Conservation (phyloP, 805 yeast genomes). For the Candida succiphila region DNA sequence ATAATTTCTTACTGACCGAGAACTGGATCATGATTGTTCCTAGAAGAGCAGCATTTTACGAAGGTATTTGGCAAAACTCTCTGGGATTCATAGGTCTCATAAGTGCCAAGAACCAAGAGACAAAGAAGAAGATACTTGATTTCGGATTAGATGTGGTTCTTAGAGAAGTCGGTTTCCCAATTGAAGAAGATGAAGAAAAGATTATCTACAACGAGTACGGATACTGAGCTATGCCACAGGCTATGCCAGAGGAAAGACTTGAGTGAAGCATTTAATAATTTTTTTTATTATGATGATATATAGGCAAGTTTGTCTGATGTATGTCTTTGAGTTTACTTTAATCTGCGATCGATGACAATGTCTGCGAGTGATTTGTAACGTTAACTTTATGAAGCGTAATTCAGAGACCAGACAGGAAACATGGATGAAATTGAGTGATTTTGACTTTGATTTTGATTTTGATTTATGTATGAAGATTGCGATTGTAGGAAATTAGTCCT, state of each 20-base stretch:
- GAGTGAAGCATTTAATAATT: not conserved
- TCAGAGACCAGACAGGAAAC: no score
- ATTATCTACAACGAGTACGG: conserved; percentile 53
- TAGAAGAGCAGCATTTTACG: conserved; percentile 46
- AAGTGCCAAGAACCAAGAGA: conserved; percentile 59
- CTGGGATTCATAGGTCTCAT: conserved; percentile 75
- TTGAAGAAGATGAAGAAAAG: conserved; percentile 34
- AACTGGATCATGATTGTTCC: conserved; percentile 87
- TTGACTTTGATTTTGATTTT: no score
- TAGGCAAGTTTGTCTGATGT: not conserved
- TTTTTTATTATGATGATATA: not conserved
- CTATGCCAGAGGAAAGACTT: no score
- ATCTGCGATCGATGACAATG: no score
- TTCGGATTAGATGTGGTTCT: conserved; percentile 46
- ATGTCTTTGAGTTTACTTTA: no score
- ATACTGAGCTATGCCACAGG: conserved; percentile 29
- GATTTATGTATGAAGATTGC: no score
- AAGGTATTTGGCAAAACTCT: conserved; percentile 61
- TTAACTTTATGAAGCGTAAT: no score
- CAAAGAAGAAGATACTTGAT: conserved; percentile 33
- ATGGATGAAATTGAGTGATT: no score
- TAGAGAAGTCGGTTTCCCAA: conserved; percentile 56
- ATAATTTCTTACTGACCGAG: conserved; percentile 74
- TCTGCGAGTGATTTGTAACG: no score
- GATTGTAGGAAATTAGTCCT: no score